phyloP scores from a whole-genome alignment of 176 grass and related monocot genomes.

The Paspalum notatum region DNA sequence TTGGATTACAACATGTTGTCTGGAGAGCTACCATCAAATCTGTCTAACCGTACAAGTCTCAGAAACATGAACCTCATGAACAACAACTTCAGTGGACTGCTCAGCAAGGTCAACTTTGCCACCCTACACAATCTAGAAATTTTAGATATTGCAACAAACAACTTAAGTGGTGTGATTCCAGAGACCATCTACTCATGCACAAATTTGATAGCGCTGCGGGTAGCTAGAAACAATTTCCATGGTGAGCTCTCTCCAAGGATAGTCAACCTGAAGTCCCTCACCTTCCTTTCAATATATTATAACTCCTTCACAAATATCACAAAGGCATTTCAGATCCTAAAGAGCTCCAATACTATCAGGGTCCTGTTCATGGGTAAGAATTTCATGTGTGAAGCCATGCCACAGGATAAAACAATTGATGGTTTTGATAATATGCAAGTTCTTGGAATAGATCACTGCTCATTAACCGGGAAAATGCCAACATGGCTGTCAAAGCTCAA shows the following conservation, averaged over 20 bases:
- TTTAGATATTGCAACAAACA: no score
- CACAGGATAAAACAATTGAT: neutral
- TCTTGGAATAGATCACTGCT: neutral
- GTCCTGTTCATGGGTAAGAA: neutral
- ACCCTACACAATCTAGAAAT: no score
- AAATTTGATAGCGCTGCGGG: neutral
- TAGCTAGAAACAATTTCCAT: no score
- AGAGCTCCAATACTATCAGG: neutral
- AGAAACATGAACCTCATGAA: neutral
- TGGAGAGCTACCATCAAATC: constrained; percentile 27
- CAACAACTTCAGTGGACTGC: constrained; percentile 27
- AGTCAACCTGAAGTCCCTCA: no score
- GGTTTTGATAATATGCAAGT: constrained; percentile 33
- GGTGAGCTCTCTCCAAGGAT: no score
- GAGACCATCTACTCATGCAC: constrained; percentile 37
- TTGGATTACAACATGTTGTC: neutral
- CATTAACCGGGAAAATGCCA: constrained; percentile 25
- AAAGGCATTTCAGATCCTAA: constrained; percentile 22
- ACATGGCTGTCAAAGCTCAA: constrained; percentile 33
- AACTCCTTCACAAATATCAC: constrained; percentile 31
- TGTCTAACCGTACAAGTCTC: constrained; percentile 35
- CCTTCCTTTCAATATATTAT: neutral
- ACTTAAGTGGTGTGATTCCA: no score
- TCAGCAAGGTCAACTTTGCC: no score
- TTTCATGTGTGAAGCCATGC: constrained; percentile 27